These are phyloP conservation scores for Aspergillus diversus DNA, from an alignment of 495 filamentous ascomycete genomes.

Conservation along the genomic window DNA sequence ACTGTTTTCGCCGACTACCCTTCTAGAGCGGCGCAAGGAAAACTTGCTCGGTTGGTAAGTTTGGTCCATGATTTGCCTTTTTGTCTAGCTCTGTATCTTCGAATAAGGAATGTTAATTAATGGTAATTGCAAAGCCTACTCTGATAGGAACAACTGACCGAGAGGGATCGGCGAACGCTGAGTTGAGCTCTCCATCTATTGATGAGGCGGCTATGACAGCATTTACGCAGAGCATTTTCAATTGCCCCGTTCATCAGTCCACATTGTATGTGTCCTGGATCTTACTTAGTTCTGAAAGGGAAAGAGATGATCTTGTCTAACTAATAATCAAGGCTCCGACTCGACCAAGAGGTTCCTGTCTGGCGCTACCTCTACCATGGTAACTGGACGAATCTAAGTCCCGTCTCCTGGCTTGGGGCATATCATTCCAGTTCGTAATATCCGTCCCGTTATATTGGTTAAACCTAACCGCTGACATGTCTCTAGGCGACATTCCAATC, in stretches of 20 bases:
- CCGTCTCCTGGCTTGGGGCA: slow-evolving; percentile 50
- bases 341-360: slow-evolving; percentile 35
- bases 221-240: slow-evolving; percentile 6
- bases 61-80: too few species aligned
- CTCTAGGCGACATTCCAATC: slow-evolving; percentile 41
- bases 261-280: slow-evolving; percentile 1
- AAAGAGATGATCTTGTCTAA: neutral
- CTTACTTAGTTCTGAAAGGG: too few species aligned
- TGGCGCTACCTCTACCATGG: slow-evolving; percentile 57
- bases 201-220: slow-evolving; percentile 11
- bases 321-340: slow-evolving; percentile 11
- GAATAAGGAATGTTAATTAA: too few species aligned
- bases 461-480: neutral
- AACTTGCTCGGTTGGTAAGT: slow-evolving; percentile 21
- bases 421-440: slow-evolving; percentile 45
- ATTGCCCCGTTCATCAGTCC: slow-evolving; percentile 8
- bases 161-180: slow-evolving; percentile 12
- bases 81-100: too few species aligned
- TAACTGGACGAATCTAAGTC: slow-evolving; percentile 49
- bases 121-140: neutral
- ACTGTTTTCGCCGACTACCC: slow-evolving; percentile 25
- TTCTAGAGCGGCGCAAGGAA: slow-evolving; percentile 15
- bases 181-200: slow-evolving; percentile 11
- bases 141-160: slow-evolving; percentile 5
- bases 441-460: neutral